Evolutionary conservation across 306 rosid species (phyloP).

Genomic region (Cyclanthera cordifolia): DNA sequence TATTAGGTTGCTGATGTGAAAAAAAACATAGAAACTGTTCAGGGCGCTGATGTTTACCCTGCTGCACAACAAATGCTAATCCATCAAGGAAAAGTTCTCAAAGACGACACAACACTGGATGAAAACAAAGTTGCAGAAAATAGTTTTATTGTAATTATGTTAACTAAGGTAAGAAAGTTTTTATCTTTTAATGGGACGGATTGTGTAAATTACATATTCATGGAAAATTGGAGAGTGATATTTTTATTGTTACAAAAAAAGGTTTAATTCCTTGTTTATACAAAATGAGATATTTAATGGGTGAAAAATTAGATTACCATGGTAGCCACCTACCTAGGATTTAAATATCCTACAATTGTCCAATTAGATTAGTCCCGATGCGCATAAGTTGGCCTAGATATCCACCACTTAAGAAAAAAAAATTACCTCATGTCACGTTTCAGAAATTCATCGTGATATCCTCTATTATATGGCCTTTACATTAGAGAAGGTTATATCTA

Average conservation of each 20-base stretch:
- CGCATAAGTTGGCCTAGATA: no score
- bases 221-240: neutral
- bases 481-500: neutral
- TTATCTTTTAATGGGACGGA: neutral
- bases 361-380: no score
- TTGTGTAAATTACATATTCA: neutral
- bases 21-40: constrained; percentile 58
- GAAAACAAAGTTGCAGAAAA: constrained; percentile 72
- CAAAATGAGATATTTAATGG: neutral
- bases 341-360: no score
- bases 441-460: neutral
- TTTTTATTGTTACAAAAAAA: neutral
- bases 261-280: neutral
- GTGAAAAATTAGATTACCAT: neutral
- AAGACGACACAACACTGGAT: constrained; percentile 63
- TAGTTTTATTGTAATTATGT: constrained; percentile 87
- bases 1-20: constrained; percentile 77
- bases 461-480: neutral
- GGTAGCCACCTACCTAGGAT: no score
- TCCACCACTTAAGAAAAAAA: no score
- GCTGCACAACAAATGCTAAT: constrained; percentile 90
- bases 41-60: constrained; percentile 71
- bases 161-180: constrained; percentile 52
- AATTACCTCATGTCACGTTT: neutral
- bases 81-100: constrained; percentile 84